phyloP scores from a whole-genome alignment of 176 grass and related monocot genomes.

The Ampelocalamus luodianensis region DNA sequence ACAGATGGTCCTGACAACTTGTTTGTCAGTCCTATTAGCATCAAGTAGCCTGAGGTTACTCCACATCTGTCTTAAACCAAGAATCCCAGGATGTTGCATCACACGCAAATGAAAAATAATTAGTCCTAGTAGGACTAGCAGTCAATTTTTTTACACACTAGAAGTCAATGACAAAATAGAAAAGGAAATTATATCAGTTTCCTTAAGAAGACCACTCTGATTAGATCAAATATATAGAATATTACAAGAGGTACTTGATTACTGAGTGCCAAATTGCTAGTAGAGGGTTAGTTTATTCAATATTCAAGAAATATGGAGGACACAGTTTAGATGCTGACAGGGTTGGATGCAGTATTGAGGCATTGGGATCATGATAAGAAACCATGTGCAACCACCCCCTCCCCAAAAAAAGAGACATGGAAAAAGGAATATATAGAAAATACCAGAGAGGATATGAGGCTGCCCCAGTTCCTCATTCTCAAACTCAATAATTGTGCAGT shows the following conservation, averaged over 20 bases:
- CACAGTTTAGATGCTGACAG: neutral
- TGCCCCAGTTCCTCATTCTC: constrained; percentile 77
- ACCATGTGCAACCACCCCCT: neutral
- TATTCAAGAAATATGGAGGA: constrained; percentile 1
- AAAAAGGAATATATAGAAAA: constrained; percentile 1
- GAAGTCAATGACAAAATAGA: constrained; percentile 21
- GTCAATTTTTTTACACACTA: neutral
- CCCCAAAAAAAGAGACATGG: neutral
- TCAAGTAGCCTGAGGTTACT: neutral
- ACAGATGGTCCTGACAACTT: constrained; percentile 5
- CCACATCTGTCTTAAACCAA: constrained; percentile 3
- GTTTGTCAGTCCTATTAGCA: neutral
- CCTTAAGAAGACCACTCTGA: neutral
- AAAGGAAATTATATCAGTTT: neutral
- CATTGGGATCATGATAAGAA: neutral
- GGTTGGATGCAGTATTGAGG: neutral
- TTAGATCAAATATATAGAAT: constrained; percentile 6
- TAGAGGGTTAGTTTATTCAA: neutral
- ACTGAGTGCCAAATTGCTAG: neutral
- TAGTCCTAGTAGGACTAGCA: neutral
- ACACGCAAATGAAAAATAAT: neutral
- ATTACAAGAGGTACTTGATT: neutral
- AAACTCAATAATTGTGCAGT: constrained; percentile 97
- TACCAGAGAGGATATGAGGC: constrained; percentile 64
- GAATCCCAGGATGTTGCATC: constrained; percentile 1